Conservation (phyloP, 129 eudicot genomes). For the Escallonia rubra region DNA sequence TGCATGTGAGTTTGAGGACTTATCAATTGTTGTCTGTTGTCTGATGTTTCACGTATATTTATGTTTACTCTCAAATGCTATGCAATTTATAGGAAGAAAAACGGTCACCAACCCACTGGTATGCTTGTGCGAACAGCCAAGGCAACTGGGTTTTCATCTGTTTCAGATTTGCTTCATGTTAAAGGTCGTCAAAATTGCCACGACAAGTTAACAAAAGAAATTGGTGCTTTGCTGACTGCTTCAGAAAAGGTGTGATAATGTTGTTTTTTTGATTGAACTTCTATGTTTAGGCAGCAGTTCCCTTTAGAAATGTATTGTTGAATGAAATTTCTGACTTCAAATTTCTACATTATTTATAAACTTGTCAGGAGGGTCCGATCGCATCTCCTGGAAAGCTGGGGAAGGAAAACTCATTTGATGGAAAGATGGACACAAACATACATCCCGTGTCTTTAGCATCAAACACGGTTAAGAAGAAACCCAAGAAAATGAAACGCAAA, state of each 20-base stretch:
- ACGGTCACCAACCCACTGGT: conserved; percentile 83
- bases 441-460: conserved; percentile 14
- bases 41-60: background rate
- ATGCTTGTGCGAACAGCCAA: conserved; percentile 53
- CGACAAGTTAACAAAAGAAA: conserved; percentile 32
- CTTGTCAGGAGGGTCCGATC: conserved; percentile 26
- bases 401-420: conserved; percentile 71
- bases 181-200: conserved; percentile 34
- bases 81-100: conserved; percentile 60
- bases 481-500: conserved; percentile 32
- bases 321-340: background rate
- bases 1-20: conserved; percentile 53
- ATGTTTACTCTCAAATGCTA: background rate
- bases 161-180: conserved; percentile 67
- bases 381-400: conserved; percentile 50
- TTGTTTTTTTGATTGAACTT: background rate
- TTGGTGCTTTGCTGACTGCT: conserved; percentile 21
- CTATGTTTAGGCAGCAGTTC: too few relatives aligned
- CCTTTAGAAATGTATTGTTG: too few relatives aligned
- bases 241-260: conserved; percentile 30
- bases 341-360: background rate
- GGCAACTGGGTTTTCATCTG: conserved; percentile 80
- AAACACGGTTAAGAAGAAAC: conserved; percentile 16
- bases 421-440: conserved; percentile 26
- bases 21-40: background rate